A percentile compares a stretch with the other conserved stretches of the same genome.
Evolutionary conservation across 352 stramenopile species (phyloP).

Genomic region (Phytophthora quininea): DNA sequence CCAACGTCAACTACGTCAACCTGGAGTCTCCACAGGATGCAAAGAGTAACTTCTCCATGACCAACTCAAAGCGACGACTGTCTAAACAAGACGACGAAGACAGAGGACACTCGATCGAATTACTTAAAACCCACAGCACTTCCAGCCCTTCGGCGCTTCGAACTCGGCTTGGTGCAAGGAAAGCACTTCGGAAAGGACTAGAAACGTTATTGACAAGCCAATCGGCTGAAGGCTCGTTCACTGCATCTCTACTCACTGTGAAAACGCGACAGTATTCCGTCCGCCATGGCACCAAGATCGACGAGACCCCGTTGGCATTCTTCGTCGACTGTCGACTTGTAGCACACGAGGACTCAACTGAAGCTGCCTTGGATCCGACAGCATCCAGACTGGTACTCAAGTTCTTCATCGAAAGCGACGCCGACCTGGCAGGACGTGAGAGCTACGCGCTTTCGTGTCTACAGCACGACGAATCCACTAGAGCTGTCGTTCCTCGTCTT

Average conservation of each 20-base stretch:
- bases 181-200: constrained; percentile 23
- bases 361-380: neutral
- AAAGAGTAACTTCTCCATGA: neutral
- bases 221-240: neutral
- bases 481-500: constrained; percentile 42
- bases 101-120: constrained; percentile 28
- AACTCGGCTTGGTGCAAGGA: constrained; percentile 19
- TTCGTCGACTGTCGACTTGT: constrained; percentile 37
- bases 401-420: constrained; percentile 66
- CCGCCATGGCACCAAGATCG: constrained; percentile 20
- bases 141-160: constrained; percentile 19
- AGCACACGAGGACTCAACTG: neutral
- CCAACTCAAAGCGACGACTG: constrained; percentile 11
- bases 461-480: constrained; percentile 31
- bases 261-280: constrained; percentile 43
- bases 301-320: constrained; percentile 55
- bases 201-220: constrained; percentile 23
- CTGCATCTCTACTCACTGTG: constrained; percentile 31
- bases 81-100: constrained; percentile 10
- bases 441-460: constrained; percentile 57
- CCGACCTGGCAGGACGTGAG: constrained; percentile 52
- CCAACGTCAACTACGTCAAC: constrained; percentile 23
- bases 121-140: constrained; percentile 22
- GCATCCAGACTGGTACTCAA: constrained; percentile 43
- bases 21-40: constrained; percentile 18